These are phyloP conservation scores for Cutaneotrichosporon mucoides DNA, from an alignment of 1,284 basidiomycete genomes.

Conservation along the genomic window DNA sequence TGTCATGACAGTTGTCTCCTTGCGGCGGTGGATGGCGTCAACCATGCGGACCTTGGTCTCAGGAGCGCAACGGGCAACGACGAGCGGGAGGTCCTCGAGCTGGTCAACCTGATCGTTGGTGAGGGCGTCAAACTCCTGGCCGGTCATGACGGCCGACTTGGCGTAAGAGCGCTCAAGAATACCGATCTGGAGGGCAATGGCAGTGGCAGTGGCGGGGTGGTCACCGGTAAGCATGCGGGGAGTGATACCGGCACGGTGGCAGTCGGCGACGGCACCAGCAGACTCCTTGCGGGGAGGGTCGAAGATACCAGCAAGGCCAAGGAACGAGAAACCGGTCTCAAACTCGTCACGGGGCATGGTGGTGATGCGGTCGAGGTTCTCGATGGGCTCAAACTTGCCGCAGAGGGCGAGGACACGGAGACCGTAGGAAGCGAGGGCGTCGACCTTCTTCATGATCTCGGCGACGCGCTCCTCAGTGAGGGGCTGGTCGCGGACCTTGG, in stretches of 20 bases:
- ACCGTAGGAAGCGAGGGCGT: conserved; percentile 58
- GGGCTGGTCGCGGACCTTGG: conserved; percentile 38
- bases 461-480: conserved; percentile 40
- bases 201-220: conserved; percentile 53
- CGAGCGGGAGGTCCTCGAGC: conserved; percentile 56
- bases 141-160: conserved; percentile 53
- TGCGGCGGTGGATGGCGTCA: conserved; percentile 56
- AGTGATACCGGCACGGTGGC: conserved; percentile 61
- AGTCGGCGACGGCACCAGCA: conserved; percentile 59
- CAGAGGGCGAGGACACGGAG: conserved; percentile 53
- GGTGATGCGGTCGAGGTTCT: conserved; percentile 41
- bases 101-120: conserved; percentile 60
- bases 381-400: conserved; percentile 49
- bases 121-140: conserved; percentile 60
- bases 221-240: conserved; percentile 61
- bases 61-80: conserved; percentile 59
- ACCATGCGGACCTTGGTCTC: conserved; percentile 58
- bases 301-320: conserved; percentile 62
- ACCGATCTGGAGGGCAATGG: conserved; percentile 54
- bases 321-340: conserved; percentile 59
- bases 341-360: conserved; percentile 54
- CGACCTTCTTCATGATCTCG: conserved; percentile 53
- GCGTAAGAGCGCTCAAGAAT: conserved; percentile 54
- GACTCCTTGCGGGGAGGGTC: conserved; percentile 66
- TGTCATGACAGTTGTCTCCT: conserved; percentile 51